A percentile compares a stretch with the other conserved stretches of the same genome.
phyloP scores from a whole-genome alignment of 805 yeast species.

The Saccharomycopsis sp. region DNA sequence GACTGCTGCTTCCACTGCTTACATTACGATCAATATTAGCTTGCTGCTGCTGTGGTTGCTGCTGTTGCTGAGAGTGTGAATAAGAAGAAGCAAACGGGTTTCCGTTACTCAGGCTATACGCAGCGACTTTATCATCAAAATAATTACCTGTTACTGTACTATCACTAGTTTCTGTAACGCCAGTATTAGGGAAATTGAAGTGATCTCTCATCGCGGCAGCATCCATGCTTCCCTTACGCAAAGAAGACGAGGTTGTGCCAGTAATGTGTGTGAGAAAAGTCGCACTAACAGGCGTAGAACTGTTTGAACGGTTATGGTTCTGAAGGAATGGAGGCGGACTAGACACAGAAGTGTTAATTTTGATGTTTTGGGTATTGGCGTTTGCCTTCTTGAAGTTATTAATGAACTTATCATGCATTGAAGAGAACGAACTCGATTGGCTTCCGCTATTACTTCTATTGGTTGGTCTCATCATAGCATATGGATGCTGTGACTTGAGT shows the following conservation, averaged over 20 bases:
- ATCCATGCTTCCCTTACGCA: neutral
- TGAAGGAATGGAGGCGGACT: neutral
- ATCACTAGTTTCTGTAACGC: neutral
- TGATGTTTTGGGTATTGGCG: neutral
- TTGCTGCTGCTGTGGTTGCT: neutral
- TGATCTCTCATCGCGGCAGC: neutral
- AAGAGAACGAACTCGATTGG: neutral
- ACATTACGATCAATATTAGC: neutral
- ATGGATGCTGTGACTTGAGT: neutral
- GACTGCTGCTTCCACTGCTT: neutral
- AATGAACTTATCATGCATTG: neutral
- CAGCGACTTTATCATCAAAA: neutral
- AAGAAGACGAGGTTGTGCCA: neutral
- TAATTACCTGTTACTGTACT: neutral
- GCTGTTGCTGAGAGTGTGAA: neutral
- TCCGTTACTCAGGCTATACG: no score
- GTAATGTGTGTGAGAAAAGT: neutral
- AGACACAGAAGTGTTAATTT: neutral
- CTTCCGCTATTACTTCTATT: neutral
- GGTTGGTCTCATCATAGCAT: constrained; percentile 8
- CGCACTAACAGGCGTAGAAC: constrained; percentile 2
- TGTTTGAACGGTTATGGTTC: neutral
- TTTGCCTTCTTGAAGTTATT: neutral
- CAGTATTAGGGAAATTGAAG: neutral
- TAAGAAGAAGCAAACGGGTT: neutral